These are phyloP conservation scores for Claviceps capensis DNA, from an alignment of 2,329 filamentous ascomycete genomes.

Conservation along the genomic window DNA sequence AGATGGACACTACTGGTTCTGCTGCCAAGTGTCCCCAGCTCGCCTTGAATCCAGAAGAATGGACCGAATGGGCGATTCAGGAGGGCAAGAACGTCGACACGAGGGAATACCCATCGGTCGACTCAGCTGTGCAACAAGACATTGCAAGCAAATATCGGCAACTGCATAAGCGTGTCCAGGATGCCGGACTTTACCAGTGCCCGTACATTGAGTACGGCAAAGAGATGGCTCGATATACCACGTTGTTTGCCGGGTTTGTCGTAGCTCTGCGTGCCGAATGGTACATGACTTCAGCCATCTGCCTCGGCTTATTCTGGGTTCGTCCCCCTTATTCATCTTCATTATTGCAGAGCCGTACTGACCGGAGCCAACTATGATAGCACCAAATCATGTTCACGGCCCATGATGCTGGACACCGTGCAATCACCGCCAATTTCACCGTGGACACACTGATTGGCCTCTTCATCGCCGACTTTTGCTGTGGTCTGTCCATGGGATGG, in stretches of 20 bases:
- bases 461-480: slow-evolving; percentile 51
- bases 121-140: slow-evolving; percentile 36
- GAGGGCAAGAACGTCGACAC: slow-evolving; percentile 20
- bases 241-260: slow-evolving; percentile 35
- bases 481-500: slow-evolving; percentile 53
- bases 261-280: slow-evolving; percentile 32
- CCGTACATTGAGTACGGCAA: slow-evolving; percentile 43
- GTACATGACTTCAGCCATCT: slow-evolving; percentile 43
- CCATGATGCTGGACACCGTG: slow-evolving; percentile 50
- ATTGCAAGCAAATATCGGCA: slow-evolving; percentile 42
- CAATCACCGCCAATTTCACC: slow-evolving; percentile 46
- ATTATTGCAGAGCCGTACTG: slow-evolving; percentile 6
- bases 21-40: background rate
- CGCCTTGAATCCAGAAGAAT: slow-evolving; percentile 13
- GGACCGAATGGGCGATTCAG: slow-evolving; percentile 22
- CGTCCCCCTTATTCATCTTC: slow-evolving; percentile 6
- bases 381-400: slow-evolving; percentile 58
- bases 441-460: slow-evolving; percentile 46
- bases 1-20: background rate
- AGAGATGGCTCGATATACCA: slow-evolving; percentile 40
- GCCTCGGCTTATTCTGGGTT: slow-evolving; percentile 50
- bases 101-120: slow-evolving; percentile 36
- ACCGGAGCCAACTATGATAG: slow-evolving; percentile 17
- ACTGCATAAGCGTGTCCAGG: slow-evolving; percentile 40
- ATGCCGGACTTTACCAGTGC: slow-evolving; percentile 45